Evolutionary conservation across 2,329 filamentous ascomycete species (phyloP).

Genomic region (Pezicula rhizophila): DNA sequence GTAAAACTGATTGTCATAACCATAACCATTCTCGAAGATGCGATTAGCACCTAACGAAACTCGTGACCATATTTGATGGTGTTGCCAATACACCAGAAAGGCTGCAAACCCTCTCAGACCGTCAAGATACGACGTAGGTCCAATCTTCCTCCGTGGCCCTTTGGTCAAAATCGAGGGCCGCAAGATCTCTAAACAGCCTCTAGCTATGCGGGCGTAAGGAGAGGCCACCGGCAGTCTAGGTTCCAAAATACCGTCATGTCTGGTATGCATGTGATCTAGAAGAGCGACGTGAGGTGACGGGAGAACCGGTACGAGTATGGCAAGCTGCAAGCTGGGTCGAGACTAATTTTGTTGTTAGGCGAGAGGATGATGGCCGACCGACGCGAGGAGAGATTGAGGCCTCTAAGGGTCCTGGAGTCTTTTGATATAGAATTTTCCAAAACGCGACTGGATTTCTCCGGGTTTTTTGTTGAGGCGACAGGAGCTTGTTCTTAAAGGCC

Average conservation of each 20-base stretch:
- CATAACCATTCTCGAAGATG: constrained; percentile 12
- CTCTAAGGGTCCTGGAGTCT: too few species aligned
- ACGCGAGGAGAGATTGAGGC: too few species aligned
- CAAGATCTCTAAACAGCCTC: background rate
- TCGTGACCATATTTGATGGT: constrained; percentile 29
- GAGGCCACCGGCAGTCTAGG: background rate
- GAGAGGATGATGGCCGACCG: too few species aligned
- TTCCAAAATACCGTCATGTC: constrained; percentile 3
- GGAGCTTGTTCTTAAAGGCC: too few species aligned
- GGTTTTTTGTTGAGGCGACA: too few species aligned
- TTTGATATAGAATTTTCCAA: too few species aligned
- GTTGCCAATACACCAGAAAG: constrained; percentile 36
- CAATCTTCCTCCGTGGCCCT: background rate
- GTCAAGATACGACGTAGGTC: constrained; percentile 35
- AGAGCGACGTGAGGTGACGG: too few species aligned
- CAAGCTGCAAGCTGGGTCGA: too few species aligned
- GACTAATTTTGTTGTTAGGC: too few species aligned
- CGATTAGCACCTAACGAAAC: background rate
- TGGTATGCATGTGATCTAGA: background rate
- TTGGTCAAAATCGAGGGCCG: background rate
- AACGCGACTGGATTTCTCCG: too few species aligned
- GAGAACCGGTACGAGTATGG: too few species aligned
- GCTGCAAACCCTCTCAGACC: constrained; percentile 38
- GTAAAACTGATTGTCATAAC: constrained; percentile 25
- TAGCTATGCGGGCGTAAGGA: background rate